Base-by-base conservation (phyloP, 345 rosid genomes). In the Hibiscus tridactylites region DNA sequence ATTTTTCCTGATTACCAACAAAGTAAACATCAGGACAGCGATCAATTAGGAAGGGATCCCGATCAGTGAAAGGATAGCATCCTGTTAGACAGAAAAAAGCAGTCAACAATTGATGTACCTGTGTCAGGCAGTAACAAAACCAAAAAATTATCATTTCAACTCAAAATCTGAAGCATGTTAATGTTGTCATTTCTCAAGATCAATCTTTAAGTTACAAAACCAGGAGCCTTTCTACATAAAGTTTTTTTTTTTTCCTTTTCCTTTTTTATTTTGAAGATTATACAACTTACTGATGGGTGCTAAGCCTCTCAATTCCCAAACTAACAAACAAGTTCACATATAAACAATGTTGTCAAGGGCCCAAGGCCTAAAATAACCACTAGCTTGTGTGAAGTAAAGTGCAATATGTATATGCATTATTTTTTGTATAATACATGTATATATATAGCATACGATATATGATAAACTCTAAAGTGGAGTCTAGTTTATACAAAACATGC, bases 21-120 rank as follows among this genome's bases (percentile, higher is more conserved):
- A 92, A 95, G 81, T 90, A 95, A 66, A 95, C 94, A 88, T 90
- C 97, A 68, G 99, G 99, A 47, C 98, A 95, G 70, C 83, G 86
- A 79, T 92, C 97, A 10, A 92, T 86, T 66, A 95, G 79, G 85
- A 95, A 95, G 75, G 98, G 99, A 83, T 95, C 99, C 78, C 86
- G 84, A 80, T 92, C 97, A 3, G 87, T 86, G 85, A 85, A 96
- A 77, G 99, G 99, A 82, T 96, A 96, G 75, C 99, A 96, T 39
- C 97, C 96, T 95, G 88, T 71, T 80, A 59, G 8, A 28, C 33
- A 44, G 9, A 76, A 58, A 58, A 76, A 61, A 24, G 12, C 29
- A 59, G 44, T 28, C 13, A 39, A 77, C 31, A 54, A 19, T 61
- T 63, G 26, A 60, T 63, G 71, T n/a, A 67, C 69, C 31, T 3